Percentiles rank a stretch among this genome's conserved stretches.
These are phyloP conservation scores for Paramecium bursaria DNA, from an alignment of 73 alveolate genomes.

Conservation along the genomic window DNA sequence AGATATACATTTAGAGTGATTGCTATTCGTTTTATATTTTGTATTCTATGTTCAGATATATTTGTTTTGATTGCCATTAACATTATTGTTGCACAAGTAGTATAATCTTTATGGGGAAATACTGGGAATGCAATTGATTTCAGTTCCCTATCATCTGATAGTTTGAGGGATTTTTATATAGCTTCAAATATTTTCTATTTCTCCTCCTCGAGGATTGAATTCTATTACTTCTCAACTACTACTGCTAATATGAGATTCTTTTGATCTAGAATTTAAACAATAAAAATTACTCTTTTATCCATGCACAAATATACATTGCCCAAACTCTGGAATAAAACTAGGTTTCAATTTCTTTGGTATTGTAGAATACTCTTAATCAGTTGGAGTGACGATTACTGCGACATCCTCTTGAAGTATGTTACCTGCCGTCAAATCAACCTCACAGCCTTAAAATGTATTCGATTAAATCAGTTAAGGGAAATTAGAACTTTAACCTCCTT, in stretches of 20 bases:
- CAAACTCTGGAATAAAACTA: neutral
- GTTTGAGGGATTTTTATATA: conserved; percentile 6
- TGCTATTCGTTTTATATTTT: neutral
- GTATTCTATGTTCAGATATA: neutral
- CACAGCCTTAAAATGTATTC: conserved; percentile 1
- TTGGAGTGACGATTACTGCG: neutral
- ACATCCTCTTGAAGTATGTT: conserved; percentile 3
- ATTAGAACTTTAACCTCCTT: neutral
- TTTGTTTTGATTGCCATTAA: conserved; percentile 25
- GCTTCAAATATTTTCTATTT: conserved; percentile 18
- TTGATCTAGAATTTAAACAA: neutral
- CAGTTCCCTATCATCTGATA: conserved; percentile 17
- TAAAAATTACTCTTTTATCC: neutral
- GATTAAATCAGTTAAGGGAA: neutral
- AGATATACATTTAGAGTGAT: conserved; percentile 27
- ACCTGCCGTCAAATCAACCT: conserved; percentile 24
- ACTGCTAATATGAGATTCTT: conserved; percentile 41
- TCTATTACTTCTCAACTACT: neutral
- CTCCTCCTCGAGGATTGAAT: conserved; percentile 26
- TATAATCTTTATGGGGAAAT: conserved; percentile 5
- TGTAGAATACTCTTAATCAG: conserved; percentile 12
- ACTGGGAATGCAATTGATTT: conserved; percentile 43
- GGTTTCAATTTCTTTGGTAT: conserved; percentile 12
- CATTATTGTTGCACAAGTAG: conserved; percentile 59
- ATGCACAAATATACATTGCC: conserved; percentile 30